phyloP scores from a whole-genome alignment of 208 protist genomes.

The Trypanosoma rangeli region DNA sequence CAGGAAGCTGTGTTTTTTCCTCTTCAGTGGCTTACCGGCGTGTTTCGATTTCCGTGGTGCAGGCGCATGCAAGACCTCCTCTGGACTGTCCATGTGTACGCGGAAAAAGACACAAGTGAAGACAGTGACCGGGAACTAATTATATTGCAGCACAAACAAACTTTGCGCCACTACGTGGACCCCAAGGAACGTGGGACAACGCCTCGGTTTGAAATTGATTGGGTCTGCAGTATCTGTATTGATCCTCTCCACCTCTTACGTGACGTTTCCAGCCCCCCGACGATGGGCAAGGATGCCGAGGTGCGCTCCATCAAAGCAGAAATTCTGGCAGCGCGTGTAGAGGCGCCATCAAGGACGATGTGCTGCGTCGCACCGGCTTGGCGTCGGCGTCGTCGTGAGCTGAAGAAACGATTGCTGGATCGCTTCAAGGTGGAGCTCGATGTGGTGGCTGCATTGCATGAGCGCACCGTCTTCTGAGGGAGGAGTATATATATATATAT shows the following conservation, averaged over 20 bases:
- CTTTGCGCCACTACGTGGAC: slow-evolving; percentile 61
- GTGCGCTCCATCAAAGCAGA: slow-evolving; percentile 17
- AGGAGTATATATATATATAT: slow-evolving; percentile 15
- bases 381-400: slow-evolving; percentile 37
- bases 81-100: slow-evolving; percentile 52
- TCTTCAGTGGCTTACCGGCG: slow-evolving; percentile 44
- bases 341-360: slow-evolving; percentile 18
- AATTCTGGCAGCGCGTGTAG: slow-evolving; percentile 33
- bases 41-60: slow-evolving; percentile 63
- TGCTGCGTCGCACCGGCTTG: slow-evolving; percentile 40
- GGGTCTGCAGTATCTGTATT: slow-evolving; percentile 48
- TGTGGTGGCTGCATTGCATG: slow-evolving; percentile 29
- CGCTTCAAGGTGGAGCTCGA: slow-evolving; percentile 50
- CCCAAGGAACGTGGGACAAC: slow-evolving; percentile 20
- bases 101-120: slow-evolving; percentile 24
- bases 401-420: slow-evolving; percentile 39
- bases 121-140: slow-evolving; percentile 23
- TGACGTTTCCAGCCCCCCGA: slow-evolving; percentile 12
- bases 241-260: slow-evolving; percentile 28
- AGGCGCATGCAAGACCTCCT: slow-evolving; percentile 60
- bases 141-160: slow-evolving; percentile 56
- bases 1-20: slow-evolving; percentile 71
- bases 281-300: slow-evolving; percentile 24
- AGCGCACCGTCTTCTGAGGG: background rate
- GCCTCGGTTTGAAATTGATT: slow-evolving; percentile 64